A percentile compares a stretch with the other conserved stretches of the same genome.
Evolutionary conservation across 2,329 filamentous ascomycete genomes (phyloP).

Genomic region (Rutstroemia sydowiana): DNA sequence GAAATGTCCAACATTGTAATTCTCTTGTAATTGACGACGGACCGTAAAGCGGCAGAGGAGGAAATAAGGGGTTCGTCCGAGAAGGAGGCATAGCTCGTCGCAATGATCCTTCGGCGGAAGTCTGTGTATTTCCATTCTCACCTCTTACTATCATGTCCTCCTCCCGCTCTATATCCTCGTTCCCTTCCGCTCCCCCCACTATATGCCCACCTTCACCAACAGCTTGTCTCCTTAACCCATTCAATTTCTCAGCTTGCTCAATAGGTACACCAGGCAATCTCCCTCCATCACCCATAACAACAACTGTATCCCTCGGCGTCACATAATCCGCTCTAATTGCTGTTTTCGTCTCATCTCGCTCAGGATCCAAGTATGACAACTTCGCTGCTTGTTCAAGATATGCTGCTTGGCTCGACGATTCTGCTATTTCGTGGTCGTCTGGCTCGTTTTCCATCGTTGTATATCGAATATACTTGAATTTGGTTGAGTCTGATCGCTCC

Average conservation of each 20-base stretch:
- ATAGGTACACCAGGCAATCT: conserved; percentile 62
- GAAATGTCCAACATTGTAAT: conserved; percentile 59
- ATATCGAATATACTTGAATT: conserved; percentile 8
- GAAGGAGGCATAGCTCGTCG: conserved; percentile 51
- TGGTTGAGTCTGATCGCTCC: background rate
- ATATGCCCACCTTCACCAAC: conserved; percentile 17
- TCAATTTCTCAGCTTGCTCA: conserved; percentile 63
- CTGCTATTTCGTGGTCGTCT: background rate
- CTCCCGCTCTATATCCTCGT: conserved; percentile 28
- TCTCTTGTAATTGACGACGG: conserved; percentile 60
- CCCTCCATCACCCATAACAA: conserved; percentile 59
- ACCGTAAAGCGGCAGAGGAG: conserved; percentile 74
- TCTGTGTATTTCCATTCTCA: conserved; percentile 23
- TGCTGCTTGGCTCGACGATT: conserved; percentile 30
- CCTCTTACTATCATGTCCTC: conserved; percentile 15
- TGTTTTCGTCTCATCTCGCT: conserved; percentile 31
- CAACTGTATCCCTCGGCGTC: conserved; percentile 65
- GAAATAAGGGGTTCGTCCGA: conserved; percentile 74
- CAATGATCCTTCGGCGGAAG: conserved; percentile 41
- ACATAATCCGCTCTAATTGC: conserved; percentile 57
- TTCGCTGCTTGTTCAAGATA: conserved; percentile 57
- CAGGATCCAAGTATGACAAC: conserved; percentile 36
- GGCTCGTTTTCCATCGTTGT: background rate
- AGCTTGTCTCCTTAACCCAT: conserved; percentile 48
- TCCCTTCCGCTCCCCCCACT: conserved; percentile 32